phyloP scores from a whole-genome alignment of 805 yeast species.

The Blastobotrys americana region DNA sequence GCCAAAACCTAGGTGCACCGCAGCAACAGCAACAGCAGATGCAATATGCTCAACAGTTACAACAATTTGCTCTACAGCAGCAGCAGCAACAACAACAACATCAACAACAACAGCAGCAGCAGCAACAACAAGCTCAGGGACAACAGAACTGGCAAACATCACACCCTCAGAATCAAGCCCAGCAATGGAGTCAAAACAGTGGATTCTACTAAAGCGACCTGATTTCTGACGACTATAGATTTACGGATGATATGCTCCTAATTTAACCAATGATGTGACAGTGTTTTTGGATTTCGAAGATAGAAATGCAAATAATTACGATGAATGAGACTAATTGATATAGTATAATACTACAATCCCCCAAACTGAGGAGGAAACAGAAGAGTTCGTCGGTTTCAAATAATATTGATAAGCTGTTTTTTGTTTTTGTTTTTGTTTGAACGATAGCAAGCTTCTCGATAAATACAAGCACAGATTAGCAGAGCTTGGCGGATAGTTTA shows the following conservation, averaged over 20 bases:
- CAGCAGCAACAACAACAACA: constrained; percentile 2
- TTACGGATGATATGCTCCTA: background rate
- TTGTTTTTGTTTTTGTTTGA: background rate
- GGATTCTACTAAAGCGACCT: background rate
- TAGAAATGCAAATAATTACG: background rate
- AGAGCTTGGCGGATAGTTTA: background rate
- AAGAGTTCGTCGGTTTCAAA: too few species aligned
- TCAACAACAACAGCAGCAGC: constrained; percentile 21
- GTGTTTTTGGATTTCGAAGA: background rate
- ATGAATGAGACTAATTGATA: too few species aligned
- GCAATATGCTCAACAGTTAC: constrained; percentile 10
- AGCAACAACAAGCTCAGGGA: constrained; percentile 12
- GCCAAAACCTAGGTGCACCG: too few species aligned
- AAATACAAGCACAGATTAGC: background rate
- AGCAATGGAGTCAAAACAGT: constrained; percentile 5
- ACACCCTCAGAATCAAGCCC: constrained; percentile 6
- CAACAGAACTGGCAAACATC: constrained; percentile 15
- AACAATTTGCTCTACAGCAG: constrained; percentile 3
- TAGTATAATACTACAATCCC: too few species aligned
- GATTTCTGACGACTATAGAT: background rate
- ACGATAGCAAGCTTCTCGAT: background rate
- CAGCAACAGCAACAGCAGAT: too few species aligned
- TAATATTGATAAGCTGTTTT: too few species aligned
- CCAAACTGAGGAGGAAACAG: too few species aligned
- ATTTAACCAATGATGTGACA: background rate